Evolutionary conservation across 108 stramenopile genomes (phyloP).

Genomic region (Thalassiosira profunda): DNA sequence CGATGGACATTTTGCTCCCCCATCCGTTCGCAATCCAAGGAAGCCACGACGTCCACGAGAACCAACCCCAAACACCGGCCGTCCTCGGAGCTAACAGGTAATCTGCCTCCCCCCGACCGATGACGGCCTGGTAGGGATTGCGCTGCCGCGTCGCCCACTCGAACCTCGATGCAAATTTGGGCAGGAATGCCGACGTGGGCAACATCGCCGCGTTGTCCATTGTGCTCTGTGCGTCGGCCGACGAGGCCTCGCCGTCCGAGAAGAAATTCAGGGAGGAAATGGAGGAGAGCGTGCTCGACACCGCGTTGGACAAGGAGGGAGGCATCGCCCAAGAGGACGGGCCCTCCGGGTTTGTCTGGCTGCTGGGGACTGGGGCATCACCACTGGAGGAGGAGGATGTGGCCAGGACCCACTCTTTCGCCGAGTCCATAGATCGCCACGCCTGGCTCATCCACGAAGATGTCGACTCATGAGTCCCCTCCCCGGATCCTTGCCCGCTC

Average conservation of each 20-base stretch:
- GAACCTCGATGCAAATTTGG: conserved; percentile 29
- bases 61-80: neutral
- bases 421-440: conserved; percentile 6
- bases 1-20: no score
- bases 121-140: conserved; percentile 30
- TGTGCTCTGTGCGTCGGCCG: neutral
- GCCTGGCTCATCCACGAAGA: conserved; percentile 26
- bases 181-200: conserved; percentile 10
- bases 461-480: no score
- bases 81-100: conserved; percentile 9
- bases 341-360: no score
- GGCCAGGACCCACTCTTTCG: conserved; percentile 7
- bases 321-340: no score
- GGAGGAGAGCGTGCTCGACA: neutral
- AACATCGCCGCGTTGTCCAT: neutral
- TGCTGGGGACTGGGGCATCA: neutral
- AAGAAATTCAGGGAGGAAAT: neutral
- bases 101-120: conserved; percentile 21
- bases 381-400: neutral
- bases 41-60: neutral
- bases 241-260: neutral
- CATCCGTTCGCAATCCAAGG: neutral
- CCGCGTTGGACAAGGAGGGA: neutral
- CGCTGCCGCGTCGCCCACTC: conserved; percentile 22
- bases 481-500: no score